Conservation (phyloP, 495 filamentous ascomycete species). For the Geoglossum glabrum region DNA sequence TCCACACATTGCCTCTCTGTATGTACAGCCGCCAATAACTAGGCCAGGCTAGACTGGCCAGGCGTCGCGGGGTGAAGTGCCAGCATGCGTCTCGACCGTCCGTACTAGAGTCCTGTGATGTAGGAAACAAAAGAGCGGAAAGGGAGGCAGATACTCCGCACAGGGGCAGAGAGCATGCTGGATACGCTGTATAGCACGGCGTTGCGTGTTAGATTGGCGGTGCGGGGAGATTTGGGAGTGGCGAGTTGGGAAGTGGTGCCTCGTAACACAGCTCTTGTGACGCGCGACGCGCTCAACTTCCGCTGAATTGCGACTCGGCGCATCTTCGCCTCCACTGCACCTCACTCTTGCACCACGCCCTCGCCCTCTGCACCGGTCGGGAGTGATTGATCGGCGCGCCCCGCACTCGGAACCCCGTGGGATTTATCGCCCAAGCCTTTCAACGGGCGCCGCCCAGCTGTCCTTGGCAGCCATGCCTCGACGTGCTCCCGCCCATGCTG, state of each 20-base stretch:
- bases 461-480: neutral
- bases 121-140: neutral
- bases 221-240: no score
- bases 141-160: no score
- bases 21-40: neutral
- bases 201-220: no score
- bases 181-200: no score
- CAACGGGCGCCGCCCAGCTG: neutral
- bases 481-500: neutral
- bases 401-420: no score
- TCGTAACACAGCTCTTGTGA: neutral
- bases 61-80: neutral
- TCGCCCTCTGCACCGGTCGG: neutral
- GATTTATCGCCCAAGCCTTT: neutral
- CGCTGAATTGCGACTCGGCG: neutral
- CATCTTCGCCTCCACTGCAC: no score
- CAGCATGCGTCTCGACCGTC: neutral
- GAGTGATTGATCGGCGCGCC: neutral
- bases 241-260: neutral
- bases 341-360: neutral
- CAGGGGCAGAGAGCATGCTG: no score
- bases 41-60: neutral
- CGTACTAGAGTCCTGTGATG: neutral
- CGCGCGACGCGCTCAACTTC: slow-evolving; percentile 1
- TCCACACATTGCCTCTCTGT: neutral